These are phyloP conservation scores for Exophiala phaeomuriformis DNA, from an alignment of 2,329 filamentous ascomycete genomes.

Conservation along the genomic window DNA sequence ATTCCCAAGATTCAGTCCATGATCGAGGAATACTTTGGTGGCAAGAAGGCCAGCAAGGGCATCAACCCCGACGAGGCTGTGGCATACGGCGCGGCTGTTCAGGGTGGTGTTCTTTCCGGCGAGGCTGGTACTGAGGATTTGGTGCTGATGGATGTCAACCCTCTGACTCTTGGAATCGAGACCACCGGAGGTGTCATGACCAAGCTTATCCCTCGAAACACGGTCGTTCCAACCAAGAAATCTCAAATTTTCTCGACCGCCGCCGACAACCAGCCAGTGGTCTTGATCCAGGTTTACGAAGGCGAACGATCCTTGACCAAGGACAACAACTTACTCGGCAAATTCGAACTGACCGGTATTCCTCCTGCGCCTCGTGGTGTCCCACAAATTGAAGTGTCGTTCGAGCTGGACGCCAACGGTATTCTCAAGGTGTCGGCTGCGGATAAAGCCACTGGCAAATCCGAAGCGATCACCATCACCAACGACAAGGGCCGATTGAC, in stretches of 20 bases:
- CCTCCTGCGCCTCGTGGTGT: slow-evolving; percentile 91
- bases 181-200: slow-evolving; percentile 98
- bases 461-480: slow-evolving; percentile 95
- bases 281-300: slow-evolving; percentile 91
- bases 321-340: slow-evolving; percentile 95
- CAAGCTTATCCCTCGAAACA: slow-evolving; percentile 91
- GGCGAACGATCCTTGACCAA: slow-evolving; percentile 91
- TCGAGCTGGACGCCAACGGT: slow-evolving; percentile 96
- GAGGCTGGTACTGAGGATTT: slow-evolving; percentile 72
- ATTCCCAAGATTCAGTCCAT: slow-evolving; percentile 95
- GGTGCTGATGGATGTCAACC: slow-evolving; percentile 96
- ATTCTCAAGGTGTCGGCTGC: slow-evolving; percentile 93
- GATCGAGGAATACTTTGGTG: slow-evolving; percentile 88
- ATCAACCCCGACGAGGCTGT: slow-evolving; percentile 99
- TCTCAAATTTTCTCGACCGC: slow-evolving; percentile 96
- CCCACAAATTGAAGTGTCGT: slow-evolving; percentile 96
- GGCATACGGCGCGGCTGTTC: slow-evolving; percentile 92
- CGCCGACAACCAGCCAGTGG: slow-evolving; percentile 91
- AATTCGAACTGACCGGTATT: slow-evolving; percentile 96
- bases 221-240: slow-evolving; percentile 90
- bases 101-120: slow-evolving; percentile 89
- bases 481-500: slow-evolving; percentile 98
- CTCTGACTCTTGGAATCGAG: slow-evolving; percentile 91
- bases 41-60: slow-evolving; percentile 98
- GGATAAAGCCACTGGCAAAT: slow-evolving; percentile 98